phyloP scores from a whole-genome alignment of 805 yeast species.

The Pichia eremophila region DNA sequence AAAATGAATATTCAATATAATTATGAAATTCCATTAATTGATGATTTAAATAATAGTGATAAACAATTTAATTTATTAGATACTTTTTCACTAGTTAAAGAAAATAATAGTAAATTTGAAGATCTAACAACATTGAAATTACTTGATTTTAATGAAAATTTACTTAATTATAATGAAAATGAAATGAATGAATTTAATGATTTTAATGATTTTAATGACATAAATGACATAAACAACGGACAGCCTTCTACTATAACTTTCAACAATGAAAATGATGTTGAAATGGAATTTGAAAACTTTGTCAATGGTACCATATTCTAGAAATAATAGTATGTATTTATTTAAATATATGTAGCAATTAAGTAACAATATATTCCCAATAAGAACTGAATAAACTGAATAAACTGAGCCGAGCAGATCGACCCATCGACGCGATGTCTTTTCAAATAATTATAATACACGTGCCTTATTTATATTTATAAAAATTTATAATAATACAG shows the following conservation, averaged over 20 bases:
- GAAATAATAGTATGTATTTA: too few relatives aligned
- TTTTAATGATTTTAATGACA: not conserved
- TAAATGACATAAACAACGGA: not conserved
- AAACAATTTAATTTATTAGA: not conserved
- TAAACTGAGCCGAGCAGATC: too few relatives aligned
- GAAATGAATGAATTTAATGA: not conserved
- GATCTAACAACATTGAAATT: not conserved
- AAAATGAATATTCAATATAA: not conserved
- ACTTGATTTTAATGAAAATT: not conserved
- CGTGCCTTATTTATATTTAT: not conserved
- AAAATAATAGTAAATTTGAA: not conserved
- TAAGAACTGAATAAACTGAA: too few relatives aligned
- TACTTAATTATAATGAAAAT: not conserved
- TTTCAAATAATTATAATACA: too few relatives aligned
- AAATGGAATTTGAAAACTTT: constrained; percentile 23
- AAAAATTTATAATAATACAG: too few relatives aligned
- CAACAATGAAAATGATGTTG: constrained; percentile 13
- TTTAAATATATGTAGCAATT: too few relatives aligned
- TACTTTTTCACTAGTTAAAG: not conserved
- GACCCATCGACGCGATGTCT: too few relatives aligned
- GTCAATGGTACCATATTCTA: constrained; percentile 15
- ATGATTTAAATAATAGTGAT: not conserved
- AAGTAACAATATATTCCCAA: too few relatives aligned
- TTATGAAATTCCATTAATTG: not conserved
- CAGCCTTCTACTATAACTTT: not conserved